Evolutionary conservation across 2,329 filamentous ascomycete species (phyloP), one percentile per base, ranked within the genome.

Genomic region (Trichophyton benhamiae): DNA sequence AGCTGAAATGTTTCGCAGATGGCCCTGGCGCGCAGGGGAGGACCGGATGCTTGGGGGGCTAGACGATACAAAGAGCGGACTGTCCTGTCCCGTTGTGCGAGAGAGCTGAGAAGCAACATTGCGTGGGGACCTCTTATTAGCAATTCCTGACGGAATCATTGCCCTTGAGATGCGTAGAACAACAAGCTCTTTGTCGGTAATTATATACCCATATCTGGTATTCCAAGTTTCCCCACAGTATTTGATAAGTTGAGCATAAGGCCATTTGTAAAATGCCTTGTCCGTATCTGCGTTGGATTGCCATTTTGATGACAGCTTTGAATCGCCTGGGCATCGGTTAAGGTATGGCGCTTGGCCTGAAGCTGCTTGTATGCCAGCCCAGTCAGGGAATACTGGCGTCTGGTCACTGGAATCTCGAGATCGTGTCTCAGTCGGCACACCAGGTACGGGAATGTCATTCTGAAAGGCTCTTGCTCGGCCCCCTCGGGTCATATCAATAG

Each of bases 401-500:
- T n/a, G n/a, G n/a, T n/a, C n/a, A n/a, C n/a, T n/a, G n/a, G n/a
- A n/a, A n/a, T n/a, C n/a, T n/a, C n/a, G n/a, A n/a, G n/a, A n/a
- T n/a, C n/a, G n/a, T n/a, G n/a, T n/a, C n/a, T n/a, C n/a, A n/a
- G n/a, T n/a, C n/a, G n/a, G n/a, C n/a, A n/a, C n/a, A n/a, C n/a
- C n/a, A n/a, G n/a, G n/a, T n/a, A n/a, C n/a, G n/a, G n/a, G 8
- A 11, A 5, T 5, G 20, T 8, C 25, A 15, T 49, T 25, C 9
- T 11, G 9, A 2, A 9, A 27, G 5, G 11, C 11, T 15, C 25
- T 36, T 36, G 49, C 49, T 55, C 49, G 25, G 9, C 20, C n/a
- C 6, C 63, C 63, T 13, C 61, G 59, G 13, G 59, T 60, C 48
- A 64, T 64, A 22, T 59, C 25, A 48, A 64, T 61, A 36, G 17